A percentile compares a stretch with the other conserved stretches of the same genome.
Evolutionary conservation across 192 early-diverging fungal species (phyloP).

Genomic region (Coemansia javaensis): DNA sequence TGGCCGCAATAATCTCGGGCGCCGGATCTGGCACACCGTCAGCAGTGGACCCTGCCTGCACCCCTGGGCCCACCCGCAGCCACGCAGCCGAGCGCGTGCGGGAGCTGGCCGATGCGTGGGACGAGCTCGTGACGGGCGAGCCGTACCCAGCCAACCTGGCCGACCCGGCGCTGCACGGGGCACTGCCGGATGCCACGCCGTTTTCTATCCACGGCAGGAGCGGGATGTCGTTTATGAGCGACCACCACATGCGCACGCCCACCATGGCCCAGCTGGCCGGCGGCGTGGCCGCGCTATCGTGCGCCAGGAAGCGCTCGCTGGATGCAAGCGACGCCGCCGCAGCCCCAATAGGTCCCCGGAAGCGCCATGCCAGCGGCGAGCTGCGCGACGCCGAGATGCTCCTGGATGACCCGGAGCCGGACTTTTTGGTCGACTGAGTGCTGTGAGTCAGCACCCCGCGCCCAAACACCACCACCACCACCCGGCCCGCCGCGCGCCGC

Average conservation of each 20-base stretch:
- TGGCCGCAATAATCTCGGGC: background rate
- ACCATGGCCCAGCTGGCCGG: background rate
- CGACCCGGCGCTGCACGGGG: background rate
- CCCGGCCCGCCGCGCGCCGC: too few relatives aligned
- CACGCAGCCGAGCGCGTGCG: conserved; percentile 6
- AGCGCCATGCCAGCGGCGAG: background rate
- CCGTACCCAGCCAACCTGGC: conserved; percentile 5
- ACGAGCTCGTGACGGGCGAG: conserved; percentile 7
- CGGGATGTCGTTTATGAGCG: conserved; percentile 7
- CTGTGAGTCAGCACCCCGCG: too few relatives aligned
- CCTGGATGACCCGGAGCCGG: conserved; percentile 2
- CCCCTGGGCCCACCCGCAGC: background rate
- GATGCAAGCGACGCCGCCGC: background rate
- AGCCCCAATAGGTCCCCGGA: conserved; percentile 1
- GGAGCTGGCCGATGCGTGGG: conserved; percentile 24
- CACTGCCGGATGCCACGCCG: background rate
- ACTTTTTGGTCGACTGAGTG: conserved; percentile 9
- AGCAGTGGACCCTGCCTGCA: background rate
- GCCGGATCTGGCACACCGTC: background rate
- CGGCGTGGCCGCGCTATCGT: background rate
- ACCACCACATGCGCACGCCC: background rate
- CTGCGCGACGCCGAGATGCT: background rate
- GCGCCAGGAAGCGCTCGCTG: conserved; percentile 1
- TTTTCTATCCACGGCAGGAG: background rate
- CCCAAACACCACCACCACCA: too few relatives aligned